Conservation (phyloP, 208 protist genomes). For the Acanthamoeba royreba region DNA sequence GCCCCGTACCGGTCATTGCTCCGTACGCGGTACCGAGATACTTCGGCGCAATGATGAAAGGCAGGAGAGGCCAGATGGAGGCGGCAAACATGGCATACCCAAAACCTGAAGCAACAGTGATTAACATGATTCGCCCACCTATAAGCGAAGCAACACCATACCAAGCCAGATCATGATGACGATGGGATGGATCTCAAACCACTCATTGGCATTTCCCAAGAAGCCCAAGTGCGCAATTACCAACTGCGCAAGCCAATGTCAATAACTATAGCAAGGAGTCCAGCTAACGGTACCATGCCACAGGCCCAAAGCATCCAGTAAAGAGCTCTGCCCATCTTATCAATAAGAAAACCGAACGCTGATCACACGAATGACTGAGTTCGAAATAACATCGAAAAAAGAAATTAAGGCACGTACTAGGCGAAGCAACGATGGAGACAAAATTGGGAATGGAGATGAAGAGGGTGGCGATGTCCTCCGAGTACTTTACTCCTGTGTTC, state of each 20-base stretch:
- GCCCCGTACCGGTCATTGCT: slow-evolving; percentile 79
- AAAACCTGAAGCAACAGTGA: slow-evolving; percentile 52
- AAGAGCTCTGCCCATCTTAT: slow-evolving; percentile 83
- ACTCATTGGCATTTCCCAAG: slow-evolving; percentile 62
- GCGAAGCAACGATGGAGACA: slow-evolving; percentile 82
- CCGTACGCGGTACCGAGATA: slow-evolving; percentile 86
- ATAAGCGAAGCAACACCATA: too few species aligned
- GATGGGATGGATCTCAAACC: slow-evolving; percentile 72
- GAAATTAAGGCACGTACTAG: slow-evolving; percentile 32
- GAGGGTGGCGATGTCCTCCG: slow-evolving; percentile 66
- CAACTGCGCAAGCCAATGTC: not conserved
- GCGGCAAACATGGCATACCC: slow-evolving; percentile 87
- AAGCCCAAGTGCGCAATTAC: slow-evolving; percentile 83
- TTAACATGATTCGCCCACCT: not conserved
- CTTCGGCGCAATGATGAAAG: slow-evolving; percentile 79
- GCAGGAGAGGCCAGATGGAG: slow-evolving; percentile 86
- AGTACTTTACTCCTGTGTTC: slow-evolving; percentile 49
- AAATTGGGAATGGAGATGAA: slow-evolving; percentile 88
- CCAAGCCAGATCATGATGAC: slow-evolving; percentile 83
- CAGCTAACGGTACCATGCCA: slow-evolving; percentile 33
- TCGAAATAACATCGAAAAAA: too few species aligned
- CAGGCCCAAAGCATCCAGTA: slow-evolving; percentile 59
- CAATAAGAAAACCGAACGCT: slow-evolving; percentile 85
- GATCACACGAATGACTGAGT: not conserved
- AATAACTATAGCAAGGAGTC: too few species aligned